Base-by-base conservation (phyloP, 495 filamentous ascomycete genomes). In the Bathelium albidoporum region DNA sequence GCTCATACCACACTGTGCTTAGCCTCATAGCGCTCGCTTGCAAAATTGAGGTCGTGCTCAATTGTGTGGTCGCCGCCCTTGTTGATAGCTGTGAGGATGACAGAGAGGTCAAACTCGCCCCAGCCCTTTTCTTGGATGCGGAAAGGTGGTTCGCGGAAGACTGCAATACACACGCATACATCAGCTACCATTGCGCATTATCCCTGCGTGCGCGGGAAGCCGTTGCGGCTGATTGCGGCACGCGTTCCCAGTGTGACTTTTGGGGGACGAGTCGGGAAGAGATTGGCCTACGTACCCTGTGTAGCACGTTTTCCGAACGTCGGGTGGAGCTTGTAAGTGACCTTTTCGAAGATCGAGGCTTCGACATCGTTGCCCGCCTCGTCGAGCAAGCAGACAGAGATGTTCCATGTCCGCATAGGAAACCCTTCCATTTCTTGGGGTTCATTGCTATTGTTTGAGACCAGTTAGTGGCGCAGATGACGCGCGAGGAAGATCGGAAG, bases 31-130 rank as follows among this genome's bases (percentile, higher is more conserved):
- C 83, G 81, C 62, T 83, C 79, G 60, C 83, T 83, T 58, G 83
- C 80, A 69, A 99, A 99, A 79, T 99, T 96, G 60, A 99, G 79
- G 72, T 99, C 95, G 74, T 99, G 95, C 32, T 76, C 73, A 62
- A 99, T 77, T 24, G 81, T 78, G 69, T 89, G 85, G 59, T 96
- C 91, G 64, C 91, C 92, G 22, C 85, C 85, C 76, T 91, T 91
- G 75, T 95, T 90, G 28, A 87, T 84, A n/a, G 84, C 85, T 67
- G 82, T 85, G 32, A 95, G 79, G 59, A 87, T 81, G 65, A 97
- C 93, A 29, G 81, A 79, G 89, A 97, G 93, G 71, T 97, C 95
- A 71, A 99, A 99, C 76, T 99, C 95, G 70, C 95, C 95, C 95
- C 95, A 99, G 69, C 95, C 95, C 74, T 95, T 87, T 75, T 99